phyloP scores from a whole-genome alignment of 2,329 filamentous ascomycete species.

The Alternaria sp. region DNA sequence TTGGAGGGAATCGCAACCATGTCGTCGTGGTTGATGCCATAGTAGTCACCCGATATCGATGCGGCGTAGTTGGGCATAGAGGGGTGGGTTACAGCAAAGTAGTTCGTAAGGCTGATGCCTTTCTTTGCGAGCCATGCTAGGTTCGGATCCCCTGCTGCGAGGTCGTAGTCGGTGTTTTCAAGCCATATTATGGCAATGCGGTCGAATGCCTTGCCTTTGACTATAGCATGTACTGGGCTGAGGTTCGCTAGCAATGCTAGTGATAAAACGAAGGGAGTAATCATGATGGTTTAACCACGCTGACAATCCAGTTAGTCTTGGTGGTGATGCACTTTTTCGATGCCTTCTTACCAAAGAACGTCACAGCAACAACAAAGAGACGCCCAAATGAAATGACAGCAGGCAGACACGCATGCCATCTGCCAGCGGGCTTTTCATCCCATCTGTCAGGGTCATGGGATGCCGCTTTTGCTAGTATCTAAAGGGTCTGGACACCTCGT shows the following conservation, averaged over 20 bases:
- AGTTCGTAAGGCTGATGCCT: slow-evolving; percentile 68
- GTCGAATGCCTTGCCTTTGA: slow-evolving; percentile 74
- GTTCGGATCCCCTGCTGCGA: slow-evolving; percentile 70
- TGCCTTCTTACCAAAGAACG: neutral
- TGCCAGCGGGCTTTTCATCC: neutral
- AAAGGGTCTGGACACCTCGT: neutral
- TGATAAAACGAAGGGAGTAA: slow-evolving; percentile 17
- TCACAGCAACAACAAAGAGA: neutral
- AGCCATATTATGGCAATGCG: slow-evolving; percentile 78
- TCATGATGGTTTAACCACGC: slow-evolving; percentile 1
- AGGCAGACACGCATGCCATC: neutral
- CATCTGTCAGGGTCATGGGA: neutral
- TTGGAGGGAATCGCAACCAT: slow-evolving; percentile 61
- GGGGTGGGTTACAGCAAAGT: slow-evolving; percentile 70
- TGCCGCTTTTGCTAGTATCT: neutral
- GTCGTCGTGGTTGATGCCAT: slow-evolving; percentile 74
- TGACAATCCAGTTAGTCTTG: neutral
- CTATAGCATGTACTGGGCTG: slow-evolving; percentile 54
- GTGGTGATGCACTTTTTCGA: neutral
- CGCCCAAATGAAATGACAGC: neutral
- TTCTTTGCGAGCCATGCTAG: slow-evolving; percentile 66
- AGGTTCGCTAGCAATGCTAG: slow-evolving; percentile 22
- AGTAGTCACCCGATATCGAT: slow-evolving; percentile 74
- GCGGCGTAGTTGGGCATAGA: slow-evolving; percentile 81
- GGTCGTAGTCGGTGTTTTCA: slow-evolving; percentile 76